These are phyloP conservation scores for Tuber borchii DNA, from an alignment of 495 filamentous ascomycete species.

Conservation along the genomic window DNA sequence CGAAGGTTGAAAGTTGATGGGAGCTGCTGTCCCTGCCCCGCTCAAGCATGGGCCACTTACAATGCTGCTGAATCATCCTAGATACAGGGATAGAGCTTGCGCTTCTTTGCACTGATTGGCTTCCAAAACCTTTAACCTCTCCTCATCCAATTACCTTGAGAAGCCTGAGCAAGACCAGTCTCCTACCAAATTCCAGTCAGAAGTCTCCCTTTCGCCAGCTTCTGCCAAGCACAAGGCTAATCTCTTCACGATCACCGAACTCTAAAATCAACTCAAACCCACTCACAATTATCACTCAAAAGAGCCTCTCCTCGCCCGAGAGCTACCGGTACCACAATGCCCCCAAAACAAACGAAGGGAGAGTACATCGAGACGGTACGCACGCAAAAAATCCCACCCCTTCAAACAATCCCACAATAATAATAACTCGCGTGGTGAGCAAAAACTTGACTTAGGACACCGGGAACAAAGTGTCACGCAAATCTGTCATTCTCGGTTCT, in stretches of 20 bases:
- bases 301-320: background rate
- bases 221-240: background rate
- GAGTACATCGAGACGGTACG: slow-evolving; percentile 95
- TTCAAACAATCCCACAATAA: background rate
- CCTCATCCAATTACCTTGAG: no score
- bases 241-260: background rate
- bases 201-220: background rate
- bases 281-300: background rate
- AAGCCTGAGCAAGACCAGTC: no score
- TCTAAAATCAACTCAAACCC: background rate
- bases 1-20: background rate
- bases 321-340: slow-evolving; percentile 53
- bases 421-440: background rate
- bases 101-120: background rate
- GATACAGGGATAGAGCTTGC: slow-evolving; percentile 2
- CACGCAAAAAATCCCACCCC: slow-evolving; percentile 11
- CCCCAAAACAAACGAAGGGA: slow-evolving; percentile 67
- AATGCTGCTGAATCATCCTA: background rate
- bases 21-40: background rate
- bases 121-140: background rate
- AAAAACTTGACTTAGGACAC: slow-evolving; percentile 59
- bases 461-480: slow-evolving; percentile 95
- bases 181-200: background rate
- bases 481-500: slow-evolving; percentile 80
- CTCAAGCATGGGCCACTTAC: background rate